These are phyloP conservation scores for Wickerhamiella slavikovae DNA, from an alignment of 805 yeast genomes.

Conservation along the genomic window DNA sequence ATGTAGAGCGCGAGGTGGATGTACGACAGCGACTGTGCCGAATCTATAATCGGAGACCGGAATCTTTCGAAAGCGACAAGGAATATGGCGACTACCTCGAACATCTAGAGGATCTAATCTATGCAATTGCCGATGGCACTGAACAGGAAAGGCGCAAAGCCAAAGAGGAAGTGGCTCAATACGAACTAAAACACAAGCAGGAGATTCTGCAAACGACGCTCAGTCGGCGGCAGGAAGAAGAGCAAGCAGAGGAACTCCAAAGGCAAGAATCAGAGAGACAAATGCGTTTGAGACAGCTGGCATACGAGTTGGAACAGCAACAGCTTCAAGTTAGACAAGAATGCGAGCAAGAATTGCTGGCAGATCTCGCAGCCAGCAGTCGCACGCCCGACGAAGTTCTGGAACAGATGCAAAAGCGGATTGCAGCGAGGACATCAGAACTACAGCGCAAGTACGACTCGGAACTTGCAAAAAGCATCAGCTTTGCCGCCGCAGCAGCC, in stretches of 20 bases:
- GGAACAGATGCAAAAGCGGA: conserved; percentile 30
- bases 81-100: conserved; percentile 67
- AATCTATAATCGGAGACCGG: conserved; percentile 62
- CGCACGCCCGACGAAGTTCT: conserved; percentile 28
- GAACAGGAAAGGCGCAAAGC: conserved; percentile 51
- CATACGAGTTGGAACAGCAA: conserved; percentile 42
- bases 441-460: conserved; percentile 38
- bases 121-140: conserved; percentile 52
- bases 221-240: conserved; percentile 49
- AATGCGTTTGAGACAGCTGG: conserved; percentile 27
- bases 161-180: conserved; percentile 28
- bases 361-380: conserved; percentile 27
- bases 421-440: conserved; percentile 41
- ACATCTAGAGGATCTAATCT: conserved; percentile 59
- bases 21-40: conserved; percentile 56
- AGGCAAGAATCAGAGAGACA: conserved; percentile 52
- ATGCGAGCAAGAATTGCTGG: conserved; percentile 35
- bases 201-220: conserved; percentile 60
- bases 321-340: conserved; percentile 22
- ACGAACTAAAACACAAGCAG: conserved; percentile 50
- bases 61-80: conserved; percentile 40
- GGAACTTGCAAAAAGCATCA: conserved; percentile 13
- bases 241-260: conserved; percentile 38
- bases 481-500: conserved; percentile 18
- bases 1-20: conserved; percentile 83